A percentile compares a stretch with the other conserved stretches of the same genome.
These are phyloP conservation scores for Rhizophagus sp. DNA, from an alignment of 192 early-diverging fungal species.

Conservation along the genomic window DNA sequence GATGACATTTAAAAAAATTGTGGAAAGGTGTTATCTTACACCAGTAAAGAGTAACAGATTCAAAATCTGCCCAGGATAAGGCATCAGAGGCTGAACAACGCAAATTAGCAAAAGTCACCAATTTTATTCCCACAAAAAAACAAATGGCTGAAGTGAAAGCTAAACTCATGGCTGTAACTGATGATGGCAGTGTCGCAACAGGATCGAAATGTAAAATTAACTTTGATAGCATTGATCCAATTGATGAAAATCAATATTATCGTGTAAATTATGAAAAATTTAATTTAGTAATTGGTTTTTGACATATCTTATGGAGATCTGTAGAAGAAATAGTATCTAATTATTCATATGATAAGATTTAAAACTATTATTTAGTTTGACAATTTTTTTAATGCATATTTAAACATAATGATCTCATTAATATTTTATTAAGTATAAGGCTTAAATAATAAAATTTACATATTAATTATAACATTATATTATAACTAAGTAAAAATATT, in stretches of 20 bases:
- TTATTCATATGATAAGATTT: no score
- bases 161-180: slow-evolving; percentile 45
- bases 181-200: slow-evolving; percentile 43
- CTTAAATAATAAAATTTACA: no score
- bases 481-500: no score
- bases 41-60: slow-evolving; percentile 62
- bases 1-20: slow-evolving; percentile 53
- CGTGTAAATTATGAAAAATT: slow-evolving; percentile 26
- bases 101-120: slow-evolving; percentile 54
- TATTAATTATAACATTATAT: no score
- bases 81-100: slow-evolving; percentile 63
- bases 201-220: slow-evolving; percentile 24
- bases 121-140: slow-evolving; percentile 60
- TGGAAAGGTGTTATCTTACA: slow-evolving; percentile 60
- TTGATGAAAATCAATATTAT: slow-evolving; percentile 28
- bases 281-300: no score
- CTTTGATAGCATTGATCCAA: not conserved
- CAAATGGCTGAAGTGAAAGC: slow-evolving; percentile 56
- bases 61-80: slow-evolving; percentile 58
- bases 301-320: no score
- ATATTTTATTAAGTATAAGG: no score
- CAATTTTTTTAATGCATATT: no score
- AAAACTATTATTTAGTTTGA: no score
- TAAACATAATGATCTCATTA: no score
- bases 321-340: no score